Evolutionary conservation across 495 filamentous ascomycete species (phyloP), one percentile per base, ranked within the genome.

Genomic region (Platismatia glauca): DNA sequence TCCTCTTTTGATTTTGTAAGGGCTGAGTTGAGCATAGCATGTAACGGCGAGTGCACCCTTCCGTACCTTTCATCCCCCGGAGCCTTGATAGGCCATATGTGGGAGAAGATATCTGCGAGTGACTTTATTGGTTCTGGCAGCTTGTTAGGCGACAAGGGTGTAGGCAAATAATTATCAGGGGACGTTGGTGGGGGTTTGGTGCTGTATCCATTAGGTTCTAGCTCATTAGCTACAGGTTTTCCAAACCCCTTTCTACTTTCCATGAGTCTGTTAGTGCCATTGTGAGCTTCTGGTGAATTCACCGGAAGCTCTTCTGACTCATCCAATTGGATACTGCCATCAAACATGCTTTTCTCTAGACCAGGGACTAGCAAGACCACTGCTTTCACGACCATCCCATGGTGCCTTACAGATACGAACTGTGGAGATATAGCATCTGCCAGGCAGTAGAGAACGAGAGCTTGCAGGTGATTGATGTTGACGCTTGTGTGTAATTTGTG

Each of bases 311-410:
- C 62, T 58, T 73, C 71, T 3, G 72, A 60, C 3, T 70, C 71
- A 38, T 74, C 74, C 48, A 86, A 74, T 39, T 83, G 74, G 7
- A 89, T 80, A 16, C 75, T 79, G 29, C 82, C 81, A 75, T 91
- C 84, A 73, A 97, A 95, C 89, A 96, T 93, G 37, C 84, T 88
- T 66, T 87, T 82, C 72, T 96, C 91, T 18, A 97, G 73, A 15
- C 93, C 94, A 1, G 94, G 95, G 9, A 95, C 88, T 88, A 97
- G 93, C 62, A 97, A 74, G n/a, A 91, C 83, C 20, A 96, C 94
- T 27, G 91, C 86, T 72, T 92, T 95, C 41, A 84, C 79, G 58
- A 97, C 86, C 66, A 86, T 78, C 1, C 80, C 79, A 58, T 90
- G 87, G 70, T 96, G 82, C 67, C 83, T 81, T 55, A 95, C 80